Conservation (phyloP, 176 grass and related monocot species). For the Rhipidocladum racemiflorum region DNA sequence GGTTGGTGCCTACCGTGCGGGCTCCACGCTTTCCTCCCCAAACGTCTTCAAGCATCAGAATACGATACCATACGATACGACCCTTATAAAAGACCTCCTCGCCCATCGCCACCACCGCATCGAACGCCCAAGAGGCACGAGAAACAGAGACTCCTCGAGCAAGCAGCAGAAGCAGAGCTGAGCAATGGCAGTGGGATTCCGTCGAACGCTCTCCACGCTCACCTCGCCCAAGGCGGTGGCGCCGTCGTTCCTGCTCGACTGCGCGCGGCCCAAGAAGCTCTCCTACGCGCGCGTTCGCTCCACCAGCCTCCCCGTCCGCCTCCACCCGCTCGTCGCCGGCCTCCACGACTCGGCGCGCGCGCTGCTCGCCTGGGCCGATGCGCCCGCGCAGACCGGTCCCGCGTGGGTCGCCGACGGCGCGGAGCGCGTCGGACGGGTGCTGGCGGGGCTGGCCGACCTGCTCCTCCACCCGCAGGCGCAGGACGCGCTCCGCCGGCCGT, state of each 20-base stretch:
- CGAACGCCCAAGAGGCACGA: background rate
- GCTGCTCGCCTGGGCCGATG: constrained; percentile 41
- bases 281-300: constrained; percentile 49
- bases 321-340: constrained; percentile 54
- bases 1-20: no score
- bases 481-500: constrained; percentile 47
- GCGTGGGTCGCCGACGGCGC: constrained; percentile 50
- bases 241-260: constrained; percentile 44
- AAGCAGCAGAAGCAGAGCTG: background rate
- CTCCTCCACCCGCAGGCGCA: constrained; percentile 56
- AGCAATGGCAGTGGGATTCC: constrained; percentile 53
- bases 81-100: constrained; percentile 40
- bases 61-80: background rate
- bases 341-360: constrained; percentile 47
- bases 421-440: background rate
- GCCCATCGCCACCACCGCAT: background rate
- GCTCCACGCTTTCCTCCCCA: constrained; percentile 15
- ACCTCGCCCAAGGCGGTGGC: constrained; percentile 30
- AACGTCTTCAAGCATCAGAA: constrained; percentile 5
- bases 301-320: constrained; percentile 53
- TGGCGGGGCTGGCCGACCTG: constrained; percentile 33
- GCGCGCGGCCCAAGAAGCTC: constrained; percentile 55
- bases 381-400: constrained; percentile 6
- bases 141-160: background rate
- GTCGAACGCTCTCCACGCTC: constrained; percentile 39